Conservation (phyloP, 1,284 basidiomycete genomes). For the Trametes polyzona region DNA sequence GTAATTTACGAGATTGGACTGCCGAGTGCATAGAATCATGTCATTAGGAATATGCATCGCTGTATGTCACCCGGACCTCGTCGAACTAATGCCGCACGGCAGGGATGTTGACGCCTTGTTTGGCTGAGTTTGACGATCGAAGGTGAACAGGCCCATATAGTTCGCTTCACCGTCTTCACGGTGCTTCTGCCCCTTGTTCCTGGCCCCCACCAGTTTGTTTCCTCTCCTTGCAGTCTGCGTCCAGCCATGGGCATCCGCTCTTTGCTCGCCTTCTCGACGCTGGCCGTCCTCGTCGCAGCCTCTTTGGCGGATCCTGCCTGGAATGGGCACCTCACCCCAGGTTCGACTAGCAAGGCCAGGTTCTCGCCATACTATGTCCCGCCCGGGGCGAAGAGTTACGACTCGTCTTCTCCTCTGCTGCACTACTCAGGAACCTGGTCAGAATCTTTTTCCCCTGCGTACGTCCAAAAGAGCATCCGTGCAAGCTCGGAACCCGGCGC, state of each 20-base stretch:
- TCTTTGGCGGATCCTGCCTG: conserved; percentile 53
- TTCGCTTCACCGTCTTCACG: not conserved
- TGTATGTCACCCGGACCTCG: no score
- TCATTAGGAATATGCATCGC: not conserved
- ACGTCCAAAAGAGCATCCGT: conserved; percentile 54
- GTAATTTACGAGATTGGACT: conserved; percentile 18
- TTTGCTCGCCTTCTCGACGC: conserved; percentile 28
- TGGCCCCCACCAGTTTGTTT: not conserved
- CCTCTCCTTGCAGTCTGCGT: not conserved
- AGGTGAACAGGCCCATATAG: not conserved
- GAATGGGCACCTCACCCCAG: conserved; percentile 65
- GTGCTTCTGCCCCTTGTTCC: not conserved
- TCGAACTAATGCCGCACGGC: not conserved
- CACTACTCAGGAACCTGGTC: conserved; percentile 64
- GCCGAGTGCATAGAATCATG: not conserved
- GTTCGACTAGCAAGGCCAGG: conserved; percentile 45
- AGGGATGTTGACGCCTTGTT: conserved; percentile 26
- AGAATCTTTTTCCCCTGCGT: conserved; percentile 53
- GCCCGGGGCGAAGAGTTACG: conserved; percentile 69
- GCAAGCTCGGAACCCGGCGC: conserved; percentile 54
- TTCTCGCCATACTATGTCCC: conserved; percentile 76
- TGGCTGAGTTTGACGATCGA: conserved; percentile 11
- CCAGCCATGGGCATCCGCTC: conserved; percentile 28
- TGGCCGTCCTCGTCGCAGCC: conserved; percentile 28
- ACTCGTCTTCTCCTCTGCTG: conserved; percentile 65